These are phyloP conservation scores for Yueomyces sinensis DNA, from an alignment of 805 yeast species.

Conservation along the genomic window DNA sequence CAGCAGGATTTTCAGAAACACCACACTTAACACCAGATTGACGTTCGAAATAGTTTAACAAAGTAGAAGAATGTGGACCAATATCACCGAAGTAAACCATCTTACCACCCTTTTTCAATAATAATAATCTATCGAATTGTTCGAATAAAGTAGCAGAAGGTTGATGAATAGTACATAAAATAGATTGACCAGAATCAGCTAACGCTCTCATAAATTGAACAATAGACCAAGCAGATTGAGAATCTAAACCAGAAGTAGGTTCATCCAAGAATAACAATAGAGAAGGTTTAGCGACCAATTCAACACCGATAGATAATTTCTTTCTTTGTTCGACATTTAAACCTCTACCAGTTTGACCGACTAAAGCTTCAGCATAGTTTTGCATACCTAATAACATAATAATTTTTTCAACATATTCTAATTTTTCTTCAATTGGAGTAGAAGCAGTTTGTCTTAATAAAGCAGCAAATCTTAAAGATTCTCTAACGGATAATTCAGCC, in stretches of 20 bases:
- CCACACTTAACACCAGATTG: slow-evolving; percentile 61
- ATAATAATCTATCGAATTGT: slow-evolving; percentile 53
- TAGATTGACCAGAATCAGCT: slow-evolving; percentile 62
- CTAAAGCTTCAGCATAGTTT: slow-evolving; percentile 62
- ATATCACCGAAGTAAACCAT: slow-evolving; percentile 77
- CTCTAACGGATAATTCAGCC: slow-evolving; percentile 58
- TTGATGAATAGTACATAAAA: slow-evolving; percentile 66
- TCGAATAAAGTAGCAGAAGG: slow-evolving; percentile 60
- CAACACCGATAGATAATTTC: slow-evolving; percentile 59
- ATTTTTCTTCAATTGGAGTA: slow-evolving; percentile 44
- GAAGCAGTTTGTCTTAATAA: slow-evolving; percentile 53
- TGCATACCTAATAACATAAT: slow-evolving; percentile 56
- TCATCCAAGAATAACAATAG: slow-evolving; percentile 53
- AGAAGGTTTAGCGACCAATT: slow-evolving; percentile 56
- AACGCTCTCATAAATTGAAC: slow-evolving; percentile 52
- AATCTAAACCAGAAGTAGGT: slow-evolving; percentile 64
- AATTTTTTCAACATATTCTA: slow-evolving; percentile 55
- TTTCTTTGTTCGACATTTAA: slow-evolving; percentile 57
- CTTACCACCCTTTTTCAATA: slow-evolving; percentile 62
- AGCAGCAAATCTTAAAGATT: slow-evolving; percentile 61
- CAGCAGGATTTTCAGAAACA: slow-evolving; percentile 56
- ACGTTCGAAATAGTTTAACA: slow-evolving; percentile 55
- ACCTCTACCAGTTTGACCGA: slow-evolving; percentile 67
- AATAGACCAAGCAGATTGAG: slow-evolving; percentile 57
- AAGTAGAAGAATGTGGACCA: slow-evolving; percentile 45